Evolutionary conservation across 129 eudicot species (phyloP).

Genomic region (Calendula officinalis): DNA sequence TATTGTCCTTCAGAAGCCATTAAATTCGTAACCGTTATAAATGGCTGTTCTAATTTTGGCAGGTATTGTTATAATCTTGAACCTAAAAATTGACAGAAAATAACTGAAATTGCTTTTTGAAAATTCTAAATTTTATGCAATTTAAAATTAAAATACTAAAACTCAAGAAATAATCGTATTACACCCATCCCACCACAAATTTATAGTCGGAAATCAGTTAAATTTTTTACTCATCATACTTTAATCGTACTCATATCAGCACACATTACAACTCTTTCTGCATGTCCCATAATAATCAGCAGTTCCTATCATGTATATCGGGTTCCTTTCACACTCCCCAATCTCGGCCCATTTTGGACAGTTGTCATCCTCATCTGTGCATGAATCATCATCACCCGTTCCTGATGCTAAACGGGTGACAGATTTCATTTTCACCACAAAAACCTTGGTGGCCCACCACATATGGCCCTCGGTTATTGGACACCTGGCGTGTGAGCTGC

Average conservation of each 20-base stretch:
- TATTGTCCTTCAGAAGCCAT: too few relatives aligned
- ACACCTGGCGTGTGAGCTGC: conserved; percentile 66
- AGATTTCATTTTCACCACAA: conserved; percentile 39
- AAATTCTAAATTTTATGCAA: too few relatives aligned
- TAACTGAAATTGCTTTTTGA: too few relatives aligned
- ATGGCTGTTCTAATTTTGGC: too few relatives aligned
- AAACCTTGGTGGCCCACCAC: conserved; percentile 80
- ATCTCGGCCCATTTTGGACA: conserved; percentile 77
- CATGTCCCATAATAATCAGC: conserved; percentile 88
- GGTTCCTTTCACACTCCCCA: conserved; percentile 83
- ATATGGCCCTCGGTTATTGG: conserved; percentile 62
- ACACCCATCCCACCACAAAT: background rate
- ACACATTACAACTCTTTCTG: conserved; percentile 83
- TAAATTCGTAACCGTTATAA: too few relatives aligned
- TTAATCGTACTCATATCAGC: conserved; percentile 34
- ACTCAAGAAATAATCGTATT: too few relatives aligned
- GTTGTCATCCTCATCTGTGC: conserved; percentile 77
- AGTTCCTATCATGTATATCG: conserved; percentile 81
- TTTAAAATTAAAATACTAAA: too few relatives aligned
- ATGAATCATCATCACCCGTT: conserved; percentile 34
- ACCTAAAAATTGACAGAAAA: too few relatives aligned
- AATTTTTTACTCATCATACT: background rate
- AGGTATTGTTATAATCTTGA: too few relatives aligned
- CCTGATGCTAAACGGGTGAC: background rate
- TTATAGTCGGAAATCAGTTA: background rate